A percentile compares a stretch with the other conserved stretches of the same genome.
Conservation (phyloP, 192 early-diverging fungal genomes). For the Jimgerdemannia flammicorona region DNA sequence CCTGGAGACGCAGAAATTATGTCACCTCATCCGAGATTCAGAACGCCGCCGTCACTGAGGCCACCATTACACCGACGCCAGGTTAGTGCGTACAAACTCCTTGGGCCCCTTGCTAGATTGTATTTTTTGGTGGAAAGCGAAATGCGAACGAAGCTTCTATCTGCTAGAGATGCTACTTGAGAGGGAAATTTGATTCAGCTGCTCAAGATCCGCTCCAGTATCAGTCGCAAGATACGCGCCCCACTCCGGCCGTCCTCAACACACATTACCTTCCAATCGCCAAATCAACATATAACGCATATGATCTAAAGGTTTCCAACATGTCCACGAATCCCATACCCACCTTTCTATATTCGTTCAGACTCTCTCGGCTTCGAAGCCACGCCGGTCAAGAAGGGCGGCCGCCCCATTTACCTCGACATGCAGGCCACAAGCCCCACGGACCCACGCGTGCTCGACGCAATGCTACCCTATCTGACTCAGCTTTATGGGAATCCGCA, state of each 20-base stretch:
- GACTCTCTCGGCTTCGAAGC: slow-evolving; percentile 53
- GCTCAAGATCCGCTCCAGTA: no score
- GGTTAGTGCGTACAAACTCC: not conserved
- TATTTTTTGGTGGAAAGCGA: no score
- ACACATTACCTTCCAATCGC: no score
- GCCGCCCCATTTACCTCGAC: slow-evolving; percentile 90
- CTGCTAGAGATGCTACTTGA: no score
- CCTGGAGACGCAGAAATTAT: not conserved
- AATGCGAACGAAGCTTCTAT: no score
- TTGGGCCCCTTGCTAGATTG: not conserved
- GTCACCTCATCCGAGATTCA: not conserved
- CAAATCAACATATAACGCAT: no score
- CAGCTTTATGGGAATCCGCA: slow-evolving; percentile 94
- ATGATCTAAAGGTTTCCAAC: no score
- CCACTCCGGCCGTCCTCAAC: no score
- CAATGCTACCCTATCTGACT: slow-evolving; percentile 93
- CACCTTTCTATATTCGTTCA: slow-evolving; percentile 2
- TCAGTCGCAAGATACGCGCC: no score
- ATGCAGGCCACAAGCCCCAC: slow-evolving; percentile 91
- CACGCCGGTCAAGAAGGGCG: slow-evolving; percentile 23
- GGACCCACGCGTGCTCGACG: slow-evolving; percentile 89
- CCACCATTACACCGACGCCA: not conserved
- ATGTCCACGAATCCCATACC: not conserved
- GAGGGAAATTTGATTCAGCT: no score
- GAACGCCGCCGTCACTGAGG: not conserved